Base-by-base conservation (phyloP, 2,329 filamentous ascomycete genomes). In the Xylaria sp. region DNA sequence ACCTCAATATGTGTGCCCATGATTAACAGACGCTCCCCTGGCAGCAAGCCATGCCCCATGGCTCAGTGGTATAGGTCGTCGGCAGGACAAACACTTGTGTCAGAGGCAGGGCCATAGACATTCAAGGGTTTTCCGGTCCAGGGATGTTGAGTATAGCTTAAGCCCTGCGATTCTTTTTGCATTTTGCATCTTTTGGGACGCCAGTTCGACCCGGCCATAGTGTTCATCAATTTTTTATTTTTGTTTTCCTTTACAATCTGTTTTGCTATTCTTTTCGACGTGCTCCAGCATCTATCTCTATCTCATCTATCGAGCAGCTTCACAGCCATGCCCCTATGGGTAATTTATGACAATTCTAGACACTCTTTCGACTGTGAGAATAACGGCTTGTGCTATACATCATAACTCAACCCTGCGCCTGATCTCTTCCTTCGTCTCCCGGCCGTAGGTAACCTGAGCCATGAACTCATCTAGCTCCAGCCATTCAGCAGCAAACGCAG, bases 401-500 rank as follows among this genome's bases (percentile, higher is more conserved):
- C 39, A 75, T 28, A 76, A 63, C 56, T 75, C 73, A 23, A 69
- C 67, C 15, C 73, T 73, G 18, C 37, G 18, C 63, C 75, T 72
- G 37, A 74, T 71, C 15, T 63, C 63, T 3, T 67, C 54, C 18
- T n/a, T 48, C 62, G 73, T 58, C 55, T 68, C 69, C n/a, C 56
- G 52, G 25, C 58, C 23, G 65, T 65, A 48, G 51, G 56, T n/a
- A 39, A 55, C 15, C 31, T 73, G 46, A 7, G 44, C 61, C 59
- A 79, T 73, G 50, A 73, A 78, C 55, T 64, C 68, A 60, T 81
- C 81, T 69, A 98, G 81, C 73, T 97, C 94, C 88, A 98, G 89
- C 94, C 94, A 98, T 81, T 98, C 95, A 0, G 92, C 91, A 41
- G 90, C 88, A 82, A 98, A 99, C 0, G 90, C 94, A 0, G 92